phyloP scores from a whole-genome alignment of 177 flowering plant species.

The Telopea speciosissima region DNA sequence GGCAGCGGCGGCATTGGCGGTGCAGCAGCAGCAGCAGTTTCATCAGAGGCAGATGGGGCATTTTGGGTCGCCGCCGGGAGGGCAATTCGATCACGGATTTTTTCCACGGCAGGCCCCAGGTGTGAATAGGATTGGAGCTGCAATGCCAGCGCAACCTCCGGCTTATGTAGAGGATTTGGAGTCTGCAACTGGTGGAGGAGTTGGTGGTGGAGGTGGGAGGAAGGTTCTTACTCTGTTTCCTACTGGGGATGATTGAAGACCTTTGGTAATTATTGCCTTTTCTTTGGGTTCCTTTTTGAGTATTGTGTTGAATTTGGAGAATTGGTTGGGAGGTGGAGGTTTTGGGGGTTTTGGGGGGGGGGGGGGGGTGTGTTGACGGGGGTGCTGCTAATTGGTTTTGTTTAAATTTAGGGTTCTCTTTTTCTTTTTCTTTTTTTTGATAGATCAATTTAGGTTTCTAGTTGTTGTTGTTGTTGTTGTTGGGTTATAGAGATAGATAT shows the following conservation, averaged over 20 bases:
- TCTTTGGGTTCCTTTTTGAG: no score
- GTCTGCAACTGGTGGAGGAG: constrained; percentile 22
- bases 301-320: no score
- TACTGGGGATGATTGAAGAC: not conserved
- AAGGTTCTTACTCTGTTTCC: not conserved
- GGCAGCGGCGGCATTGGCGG: constrained; percentile 25
- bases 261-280: not conserved
- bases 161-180: constrained; percentile 48
- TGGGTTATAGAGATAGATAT: constrained; percentile 10
- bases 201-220: not conserved
- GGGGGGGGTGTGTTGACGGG: no score
- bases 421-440: no score
- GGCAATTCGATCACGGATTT: constrained; percentile 54
- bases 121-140: not conserved
- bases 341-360: no score
- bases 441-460: not conserved
- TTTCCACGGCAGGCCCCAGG: constrained; percentile 29
- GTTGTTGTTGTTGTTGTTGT: constrained; percentile 8
- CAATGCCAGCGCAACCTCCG: constrained; percentile 9
- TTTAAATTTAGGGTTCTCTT: no score
- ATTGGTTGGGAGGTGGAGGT: no score
- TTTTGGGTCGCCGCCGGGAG: constrained; percentile 50
- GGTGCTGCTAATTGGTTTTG: no score
- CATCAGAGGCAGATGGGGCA: constrained; percentile 44
- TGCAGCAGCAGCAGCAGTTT: constrained; percentile 17